Conservation (phyloP, 169 alveolate species). For the Eimeria maxima region DNA sequence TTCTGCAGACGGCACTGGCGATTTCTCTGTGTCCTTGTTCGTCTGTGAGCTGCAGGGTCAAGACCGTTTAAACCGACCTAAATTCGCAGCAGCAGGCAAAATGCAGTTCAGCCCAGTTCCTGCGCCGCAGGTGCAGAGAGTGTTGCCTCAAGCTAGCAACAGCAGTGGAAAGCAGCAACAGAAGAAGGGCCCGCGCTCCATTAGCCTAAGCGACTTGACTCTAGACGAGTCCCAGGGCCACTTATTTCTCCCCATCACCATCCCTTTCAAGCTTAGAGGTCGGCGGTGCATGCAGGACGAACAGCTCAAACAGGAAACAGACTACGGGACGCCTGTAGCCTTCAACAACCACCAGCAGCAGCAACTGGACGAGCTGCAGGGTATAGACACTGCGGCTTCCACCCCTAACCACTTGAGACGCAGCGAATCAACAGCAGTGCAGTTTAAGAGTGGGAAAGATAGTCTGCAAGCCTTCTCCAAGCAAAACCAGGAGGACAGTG, state of each 20-base stretch:
- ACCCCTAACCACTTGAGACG: constrained; percentile 46
- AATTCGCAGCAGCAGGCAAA: not conserved
- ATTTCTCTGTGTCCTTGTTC: not conserved
- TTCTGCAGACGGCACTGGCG: not conserved
- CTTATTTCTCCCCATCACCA: constrained; percentile 34
- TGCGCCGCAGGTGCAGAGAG: not conserved
- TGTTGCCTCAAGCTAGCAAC: not conserved
- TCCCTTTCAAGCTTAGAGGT: constrained; percentile 12
- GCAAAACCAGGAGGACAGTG: not conserved
- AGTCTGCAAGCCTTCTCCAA: not conserved
- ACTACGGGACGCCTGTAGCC: not conserved
- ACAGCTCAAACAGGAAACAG: not conserved
- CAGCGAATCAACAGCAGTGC: not conserved
- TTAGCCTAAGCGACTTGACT: constrained; percentile 33
- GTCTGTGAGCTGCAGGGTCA: constrained; percentile 20
- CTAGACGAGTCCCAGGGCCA: not conserved
- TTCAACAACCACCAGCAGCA: constrained; percentile 4
- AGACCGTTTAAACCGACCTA: not conserved
- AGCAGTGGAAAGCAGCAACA: not conserved
- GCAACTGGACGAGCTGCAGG: constrained; percentile 42
- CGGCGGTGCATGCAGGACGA: not conserved
- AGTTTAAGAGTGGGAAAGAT: not conserved
- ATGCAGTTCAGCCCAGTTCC: not conserved
- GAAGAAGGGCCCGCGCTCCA: constrained; percentile 23
- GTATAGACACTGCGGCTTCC: constrained; percentile 65